Evolutionary conservation across 2,329 filamentous ascomycete species (phyloP).

Genomic region (Raffaelea arxii): DNA sequence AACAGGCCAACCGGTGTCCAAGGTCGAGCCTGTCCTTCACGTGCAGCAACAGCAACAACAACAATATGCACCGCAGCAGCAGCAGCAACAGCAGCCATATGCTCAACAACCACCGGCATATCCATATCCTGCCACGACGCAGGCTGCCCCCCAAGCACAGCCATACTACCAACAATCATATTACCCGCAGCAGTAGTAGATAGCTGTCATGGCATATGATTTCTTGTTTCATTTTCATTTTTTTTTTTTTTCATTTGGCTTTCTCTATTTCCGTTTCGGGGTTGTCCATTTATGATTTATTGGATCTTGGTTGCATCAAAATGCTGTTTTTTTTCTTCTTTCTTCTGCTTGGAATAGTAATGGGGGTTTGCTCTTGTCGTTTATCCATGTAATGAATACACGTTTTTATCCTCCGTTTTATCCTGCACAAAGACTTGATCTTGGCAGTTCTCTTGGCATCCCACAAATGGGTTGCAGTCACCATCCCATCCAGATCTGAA

Average conservation of each 20-base stretch:
- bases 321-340: background rate
- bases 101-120: background rate
- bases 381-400: too few species aligned
- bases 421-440: too few species aligned
- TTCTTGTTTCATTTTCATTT: background rate
- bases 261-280: background rate
- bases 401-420: too few species aligned
- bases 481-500: too few species aligned
- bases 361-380: too few species aligned
- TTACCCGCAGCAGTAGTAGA: slow-evolving; percentile 5
- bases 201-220: background rate
- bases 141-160: background rate
- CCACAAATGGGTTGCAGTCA: too few species aligned
- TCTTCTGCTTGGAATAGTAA: background rate
- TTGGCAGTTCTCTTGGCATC: too few species aligned
- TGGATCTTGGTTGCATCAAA: background rate
- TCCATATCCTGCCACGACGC: background rate
- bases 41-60: background rate
- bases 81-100: background rate
- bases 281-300: too few species aligned
- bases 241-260: background rate
- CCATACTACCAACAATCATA: background rate
- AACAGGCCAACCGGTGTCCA: background rate
- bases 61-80: too few species aligned
- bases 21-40: background rate